phyloP scores from a whole-genome alignment of 169 alveolate species.

The Perkinsus olseni region DNA sequence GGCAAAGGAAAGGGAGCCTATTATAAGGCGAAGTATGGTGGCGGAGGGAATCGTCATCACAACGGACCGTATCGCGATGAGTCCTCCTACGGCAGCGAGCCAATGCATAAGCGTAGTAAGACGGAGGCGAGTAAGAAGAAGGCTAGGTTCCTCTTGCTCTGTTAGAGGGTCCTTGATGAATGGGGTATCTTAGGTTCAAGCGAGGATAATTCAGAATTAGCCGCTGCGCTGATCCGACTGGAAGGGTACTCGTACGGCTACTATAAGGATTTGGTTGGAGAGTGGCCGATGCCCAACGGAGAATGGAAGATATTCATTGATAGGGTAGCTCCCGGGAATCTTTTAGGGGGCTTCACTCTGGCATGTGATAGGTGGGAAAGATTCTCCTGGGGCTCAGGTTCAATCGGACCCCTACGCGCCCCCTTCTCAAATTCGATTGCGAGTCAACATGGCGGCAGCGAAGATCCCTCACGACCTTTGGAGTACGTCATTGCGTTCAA shows the following conservation, averaged over 20 bases:
- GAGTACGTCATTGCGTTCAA: slow-evolving; percentile 20
- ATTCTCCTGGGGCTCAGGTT: slow-evolving; percentile 5
- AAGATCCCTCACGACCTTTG: slow-evolving; percentile 38
- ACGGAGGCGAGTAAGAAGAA: too few species aligned
- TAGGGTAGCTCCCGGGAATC: too few species aligned
- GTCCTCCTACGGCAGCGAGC: background rate
- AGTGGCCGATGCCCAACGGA: background rate
- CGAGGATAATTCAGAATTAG: background rate
- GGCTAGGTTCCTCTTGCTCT: too few species aligned
- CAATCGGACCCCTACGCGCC: slow-evolving; percentile 62
- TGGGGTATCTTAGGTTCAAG: background rate
- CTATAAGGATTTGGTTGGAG: background rate
- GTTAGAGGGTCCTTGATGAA: too few species aligned
- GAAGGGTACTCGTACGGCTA: background rate
- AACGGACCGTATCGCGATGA: background rate
- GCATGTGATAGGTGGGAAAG: background rate
- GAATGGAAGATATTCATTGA: background rate
- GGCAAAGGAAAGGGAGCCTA: background rate
- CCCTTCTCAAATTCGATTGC: slow-evolving; percentile 45
- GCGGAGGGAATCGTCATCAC: background rate
- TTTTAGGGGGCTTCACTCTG: background rate
- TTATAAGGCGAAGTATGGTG: background rate
- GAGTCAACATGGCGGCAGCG: slow-evolving; percentile 34
- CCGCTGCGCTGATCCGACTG: background rate
- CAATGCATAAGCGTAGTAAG: background rate